phyloP scores from a whole-genome alignment of 2,329 filamentous ascomycete genomes.

The Celoporthe dispersa region DNA sequence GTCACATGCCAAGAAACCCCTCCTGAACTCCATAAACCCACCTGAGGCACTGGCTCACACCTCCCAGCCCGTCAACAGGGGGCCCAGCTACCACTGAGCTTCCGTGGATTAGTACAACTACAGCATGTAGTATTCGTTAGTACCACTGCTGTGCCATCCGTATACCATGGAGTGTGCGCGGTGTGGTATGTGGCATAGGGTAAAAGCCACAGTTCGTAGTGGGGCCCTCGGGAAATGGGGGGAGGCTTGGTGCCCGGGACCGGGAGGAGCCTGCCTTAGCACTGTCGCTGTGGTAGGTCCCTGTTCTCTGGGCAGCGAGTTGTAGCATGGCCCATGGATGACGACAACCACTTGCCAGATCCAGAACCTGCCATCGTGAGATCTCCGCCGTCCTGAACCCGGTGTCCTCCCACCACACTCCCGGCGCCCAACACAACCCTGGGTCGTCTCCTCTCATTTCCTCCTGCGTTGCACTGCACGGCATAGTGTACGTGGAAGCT shows the following conservation, averaged over 20 bases:
- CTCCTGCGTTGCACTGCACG: slow-evolving; percentile 1
- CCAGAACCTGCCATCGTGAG: not conserved
- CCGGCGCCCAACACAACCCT: slow-evolving; percentile 8
- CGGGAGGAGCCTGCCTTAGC: not conserved
- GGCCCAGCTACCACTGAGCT: slow-evolving; percentile 19
- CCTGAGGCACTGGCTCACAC: not conserved
- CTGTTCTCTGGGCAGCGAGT: not conserved
- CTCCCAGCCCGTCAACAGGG: not conserved
- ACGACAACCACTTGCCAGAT: slow-evolving; percentile 27
- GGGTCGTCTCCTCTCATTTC: not conserved
- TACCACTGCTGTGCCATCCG: not conserved
- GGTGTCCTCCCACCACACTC: slow-evolving; percentile 8
- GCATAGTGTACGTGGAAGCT: slow-evolving; percentile 23
- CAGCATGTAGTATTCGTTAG: not conserved
- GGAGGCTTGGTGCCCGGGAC: not conserved
- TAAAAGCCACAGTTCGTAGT: slow-evolving; percentile 4
- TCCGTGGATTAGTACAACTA: slow-evolving; percentile 3
- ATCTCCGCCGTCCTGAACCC: slow-evolving; percentile 9
- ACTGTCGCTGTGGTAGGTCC: not conserved
- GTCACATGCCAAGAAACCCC: not conserved
- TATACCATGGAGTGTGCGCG: not conserved
- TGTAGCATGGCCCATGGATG: slow-evolving; percentile 9
- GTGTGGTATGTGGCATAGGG: not conserved
- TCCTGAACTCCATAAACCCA: not conserved
- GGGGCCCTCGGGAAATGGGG: slow-evolving; percentile 27